phyloP scores from a whole-genome alignment of 371 early-diverging fungal species.

The Lichtheimia hyalospora region DNA sequence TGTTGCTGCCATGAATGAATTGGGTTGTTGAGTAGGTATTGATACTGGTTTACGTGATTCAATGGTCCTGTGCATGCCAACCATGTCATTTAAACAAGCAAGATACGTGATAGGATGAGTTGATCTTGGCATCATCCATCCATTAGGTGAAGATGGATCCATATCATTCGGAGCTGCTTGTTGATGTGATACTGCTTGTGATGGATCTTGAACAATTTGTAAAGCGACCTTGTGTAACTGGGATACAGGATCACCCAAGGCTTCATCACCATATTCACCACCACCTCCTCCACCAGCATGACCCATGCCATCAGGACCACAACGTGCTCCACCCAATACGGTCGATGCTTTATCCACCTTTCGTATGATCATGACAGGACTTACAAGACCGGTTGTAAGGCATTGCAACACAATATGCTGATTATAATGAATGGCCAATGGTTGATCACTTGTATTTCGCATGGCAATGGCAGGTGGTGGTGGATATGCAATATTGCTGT shows the following conservation, averaged over 20 bases:
- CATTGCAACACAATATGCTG: slow-evolving; percentile 77
- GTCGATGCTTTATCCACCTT: slow-evolving; percentile 73
- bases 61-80: slow-evolving; percentile 71
- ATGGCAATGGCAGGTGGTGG: slow-evolving; percentile 31
- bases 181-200: slow-evolving; percentile 4
- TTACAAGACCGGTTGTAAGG: slow-evolving; percentile 72
- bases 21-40: not conserved
- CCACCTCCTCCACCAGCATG: slow-evolving; percentile 24
- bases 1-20: not conserved
- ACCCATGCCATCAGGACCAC: slow-evolving; percentile 6
- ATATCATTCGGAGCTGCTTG: not conserved
- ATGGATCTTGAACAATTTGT: slow-evolving; percentile 62
- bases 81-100: slow-evolving; percentile 77
- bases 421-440: slow-evolving; percentile 52
- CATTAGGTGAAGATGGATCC: not conserved
- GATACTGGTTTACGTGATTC: slow-evolving; percentile 49
- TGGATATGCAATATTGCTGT: slow-evolving; percentile 31
- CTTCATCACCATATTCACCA: slow-evolving; percentile 43
- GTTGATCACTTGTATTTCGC: slow-evolving; percentile 21
- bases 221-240: slow-evolving; percentile 91
- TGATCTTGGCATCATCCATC: slow-evolving; percentile 39
- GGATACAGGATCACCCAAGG: slow-evolving; percentile 70
- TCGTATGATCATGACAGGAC: slow-evolving; percentile 74
- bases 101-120: slow-evolving; percentile 61
- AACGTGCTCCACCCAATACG: slow-evolving; percentile 53